Evolutionary conservation across 768 basidiomycete species (phyloP), one percentile per base, ranked within the genome.

Genomic region (Fistulinella prunicolor): DNA sequence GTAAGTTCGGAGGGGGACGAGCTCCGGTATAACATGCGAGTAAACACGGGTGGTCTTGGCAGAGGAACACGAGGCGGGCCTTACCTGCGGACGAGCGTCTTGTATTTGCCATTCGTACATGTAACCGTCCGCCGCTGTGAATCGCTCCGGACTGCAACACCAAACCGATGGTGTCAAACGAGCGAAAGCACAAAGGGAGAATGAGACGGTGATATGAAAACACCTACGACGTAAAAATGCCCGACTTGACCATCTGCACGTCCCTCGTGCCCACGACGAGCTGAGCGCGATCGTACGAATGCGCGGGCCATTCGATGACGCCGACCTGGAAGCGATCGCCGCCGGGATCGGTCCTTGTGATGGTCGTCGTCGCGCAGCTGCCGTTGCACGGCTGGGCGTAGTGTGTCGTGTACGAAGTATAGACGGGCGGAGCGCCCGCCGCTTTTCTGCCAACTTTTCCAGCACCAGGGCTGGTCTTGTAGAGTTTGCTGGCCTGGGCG

Each of bases 41-140:
- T n/a, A n/a, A n/a, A n/a, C n/a, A 34, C 12, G 32, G 32, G 9
- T 16, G n/a, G n/a, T n/a, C n/a, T n/a, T n/a, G n/a, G n/a, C n/a
- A n/a, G n/a, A n/a, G n/a, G n/a, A 34, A 16, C 9, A 34, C 16
- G 29, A 9, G 4, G 9, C 9, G n/a, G 17, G 29, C 28, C 47
- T 13, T 24, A 66, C 65, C 55, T 66, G 64, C 5, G 62, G 40
- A 34, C 52, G 57, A 3, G 36, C 35, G 3, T 66, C 53, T 0
- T 17, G 46, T 2, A 66, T 56, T 32, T 66, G 65, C 65, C 65
- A 66, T 16, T 68, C 65, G 6, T 66, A 66, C 39, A 21, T 19
- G 17, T 22, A 22, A 1, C 56, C 60, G n/a, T 66, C 54, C 4
- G 29, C 19, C 0, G 58, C 65, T 2, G 37, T 57, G 20, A 66